These are phyloP conservation scores for Mychonastes homosphaera DNA, from an alignment of 139 green algal species.

Conservation along the genomic window DNA sequence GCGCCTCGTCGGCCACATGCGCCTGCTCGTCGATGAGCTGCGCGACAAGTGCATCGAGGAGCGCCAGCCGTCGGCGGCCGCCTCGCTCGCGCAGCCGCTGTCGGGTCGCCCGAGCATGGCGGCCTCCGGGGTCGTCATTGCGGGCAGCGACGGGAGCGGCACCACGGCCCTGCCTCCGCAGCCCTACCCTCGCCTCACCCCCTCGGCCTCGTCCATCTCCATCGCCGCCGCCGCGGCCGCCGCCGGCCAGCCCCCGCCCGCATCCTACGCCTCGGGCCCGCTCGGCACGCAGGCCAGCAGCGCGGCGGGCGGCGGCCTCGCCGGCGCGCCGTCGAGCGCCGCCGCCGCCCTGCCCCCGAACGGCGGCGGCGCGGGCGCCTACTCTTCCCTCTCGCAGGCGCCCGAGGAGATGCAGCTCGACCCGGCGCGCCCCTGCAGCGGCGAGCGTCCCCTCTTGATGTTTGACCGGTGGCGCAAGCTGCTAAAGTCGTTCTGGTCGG, in stretches of 20 bases:
- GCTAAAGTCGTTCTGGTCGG: constrained; percentile 70
- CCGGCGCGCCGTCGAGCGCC: not conserved
- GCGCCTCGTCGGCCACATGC: constrained; percentile 52
- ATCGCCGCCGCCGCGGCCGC: too few relatives aligned
- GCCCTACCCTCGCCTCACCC: too few relatives aligned
- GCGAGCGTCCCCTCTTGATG: constrained; percentile 80
- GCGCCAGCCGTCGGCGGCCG: constrained; percentile 8
- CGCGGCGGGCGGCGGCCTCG: not conserved
- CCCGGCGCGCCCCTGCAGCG: constrained; percentile 54
- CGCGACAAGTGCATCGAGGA: constrained; percentile 67
- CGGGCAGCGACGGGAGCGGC: too few relatives aligned
- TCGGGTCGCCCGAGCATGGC: too few relatives aligned
- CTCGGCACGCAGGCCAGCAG: too few relatives aligned
- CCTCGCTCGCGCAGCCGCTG: too few relatives aligned
- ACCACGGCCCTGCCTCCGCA: too few relatives aligned
- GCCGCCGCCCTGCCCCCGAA: not conserved
- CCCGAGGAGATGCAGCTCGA: constrained; percentile 51
- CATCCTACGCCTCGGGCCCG: too few relatives aligned
- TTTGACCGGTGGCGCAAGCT: constrained; percentile 87
- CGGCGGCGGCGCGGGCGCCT: constrained; percentile 17
- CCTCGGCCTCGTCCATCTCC: too few relatives aligned
- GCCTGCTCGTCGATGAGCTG: constrained; percentile 64
- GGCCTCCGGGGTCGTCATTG: too few relatives aligned
- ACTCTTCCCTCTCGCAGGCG: constrained; percentile 55
- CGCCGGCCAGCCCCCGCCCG: too few relatives aligned